A percentile compares a stretch with the other conserved stretches of the same genome.
These are phyloP conservation scores for Syncephalastrum contaminatum DNA, from an alignment of 371 early-diverging fungal genomes.

Conservation along the genomic window DNA sequence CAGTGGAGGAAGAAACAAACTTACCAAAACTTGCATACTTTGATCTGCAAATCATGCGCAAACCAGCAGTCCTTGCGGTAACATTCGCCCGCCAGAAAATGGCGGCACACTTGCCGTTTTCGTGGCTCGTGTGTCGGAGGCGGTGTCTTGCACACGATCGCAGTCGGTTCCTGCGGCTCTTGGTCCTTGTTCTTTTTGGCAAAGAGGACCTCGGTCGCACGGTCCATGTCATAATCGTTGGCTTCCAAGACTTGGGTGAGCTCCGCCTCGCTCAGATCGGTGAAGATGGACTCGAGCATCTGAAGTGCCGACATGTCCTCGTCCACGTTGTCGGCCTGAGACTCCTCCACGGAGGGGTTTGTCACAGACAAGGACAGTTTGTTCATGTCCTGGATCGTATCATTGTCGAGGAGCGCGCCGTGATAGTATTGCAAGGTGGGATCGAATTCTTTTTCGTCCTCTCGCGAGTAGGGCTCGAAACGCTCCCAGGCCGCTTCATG, in stretches of 20 bases:
- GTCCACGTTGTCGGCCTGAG: conserved; percentile 35
- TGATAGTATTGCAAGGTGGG: conserved; percentile 46
- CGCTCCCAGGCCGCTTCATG: conserved; percentile 15
- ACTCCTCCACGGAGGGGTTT: conserved; percentile 36
- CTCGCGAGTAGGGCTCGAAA: conserved; percentile 26
- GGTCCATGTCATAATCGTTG: conserved; percentile 53
- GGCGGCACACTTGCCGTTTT: conserved; percentile 67
- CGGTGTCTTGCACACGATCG: background rate
- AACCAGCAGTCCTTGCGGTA: conserved; percentile 81
- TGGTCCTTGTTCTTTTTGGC: background rate
- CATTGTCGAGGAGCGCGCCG: conserved; percentile 35
- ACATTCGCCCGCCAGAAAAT: conserved; percentile 75
- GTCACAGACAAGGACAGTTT: conserved; percentile 24
- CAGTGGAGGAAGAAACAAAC: conserved; percentile 13
- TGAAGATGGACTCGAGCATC: conserved; percentile 54
- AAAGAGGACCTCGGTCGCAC: conserved; percentile 35
- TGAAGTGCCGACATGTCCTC: conserved; percentile 59
- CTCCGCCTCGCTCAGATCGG: conserved; percentile 45
- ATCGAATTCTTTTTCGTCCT: conserved; percentile 45
- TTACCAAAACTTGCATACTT: conserved; percentile 77
- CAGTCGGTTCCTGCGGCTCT: conserved; percentile 8
- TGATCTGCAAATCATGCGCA: conserved; percentile 70
- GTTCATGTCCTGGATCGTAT: conserved; percentile 40
- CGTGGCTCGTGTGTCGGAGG: conserved; percentile 12
- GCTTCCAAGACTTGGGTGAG: conserved; percentile 41